Conservation (phyloP, 495 filamentous ascomycete species). For the Aeminium ludgeri region DNA sequence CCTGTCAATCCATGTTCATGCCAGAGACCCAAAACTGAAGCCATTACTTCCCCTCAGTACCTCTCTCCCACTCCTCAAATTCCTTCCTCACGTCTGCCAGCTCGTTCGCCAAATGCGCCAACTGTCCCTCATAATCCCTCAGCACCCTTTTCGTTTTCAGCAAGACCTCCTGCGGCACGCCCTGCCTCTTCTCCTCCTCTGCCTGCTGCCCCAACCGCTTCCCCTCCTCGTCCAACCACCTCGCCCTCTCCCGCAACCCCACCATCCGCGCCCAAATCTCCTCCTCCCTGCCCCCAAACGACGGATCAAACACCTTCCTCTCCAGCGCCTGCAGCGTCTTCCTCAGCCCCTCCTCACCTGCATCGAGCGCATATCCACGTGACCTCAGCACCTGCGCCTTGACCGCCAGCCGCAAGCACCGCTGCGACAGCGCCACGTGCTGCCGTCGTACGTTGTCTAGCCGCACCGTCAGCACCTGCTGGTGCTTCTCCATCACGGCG, state of each 20-base stretch:
- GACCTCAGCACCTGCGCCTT: conserved; percentile 87
- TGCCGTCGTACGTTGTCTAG: conserved; percentile 64
- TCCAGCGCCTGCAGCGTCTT: conserved; percentile 66
- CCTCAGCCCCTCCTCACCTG: conserved; percentile 79
- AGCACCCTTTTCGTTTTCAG: conserved; percentile 80
- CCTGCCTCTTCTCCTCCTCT: conserved; percentile 25
- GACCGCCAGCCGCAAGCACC: conserved; percentile 69
- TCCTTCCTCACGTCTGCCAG: conserved; percentile 61
- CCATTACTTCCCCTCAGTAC: too few relatives aligned
- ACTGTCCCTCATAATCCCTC: conserved; percentile 75
- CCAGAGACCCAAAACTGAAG: too few relatives aligned
- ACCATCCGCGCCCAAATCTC: conserved; percentile 96
- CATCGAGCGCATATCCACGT: conserved; percentile 78
- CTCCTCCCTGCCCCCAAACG: conserved; percentile 64
- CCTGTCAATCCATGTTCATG: too few relatives aligned
- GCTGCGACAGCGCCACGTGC: conserved; percentile 62
- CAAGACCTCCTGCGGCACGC: conserved; percentile 60
- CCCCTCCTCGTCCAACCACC: conserved; percentile 62
- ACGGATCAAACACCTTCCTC: conserved; percentile 62
- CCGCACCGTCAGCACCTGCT: conserved; percentile 62
- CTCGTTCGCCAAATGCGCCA: conserved; percentile 70
- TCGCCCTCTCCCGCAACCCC: conserved; percentile 61
- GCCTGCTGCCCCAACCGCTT: conserved; percentile 39
- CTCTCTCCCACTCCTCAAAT: conserved; percentile 62
- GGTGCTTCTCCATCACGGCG: conserved; percentile 64